Conservation (phyloP, 768 basidiomycete genomes). For the Nevesoporus exiguus region DNA sequence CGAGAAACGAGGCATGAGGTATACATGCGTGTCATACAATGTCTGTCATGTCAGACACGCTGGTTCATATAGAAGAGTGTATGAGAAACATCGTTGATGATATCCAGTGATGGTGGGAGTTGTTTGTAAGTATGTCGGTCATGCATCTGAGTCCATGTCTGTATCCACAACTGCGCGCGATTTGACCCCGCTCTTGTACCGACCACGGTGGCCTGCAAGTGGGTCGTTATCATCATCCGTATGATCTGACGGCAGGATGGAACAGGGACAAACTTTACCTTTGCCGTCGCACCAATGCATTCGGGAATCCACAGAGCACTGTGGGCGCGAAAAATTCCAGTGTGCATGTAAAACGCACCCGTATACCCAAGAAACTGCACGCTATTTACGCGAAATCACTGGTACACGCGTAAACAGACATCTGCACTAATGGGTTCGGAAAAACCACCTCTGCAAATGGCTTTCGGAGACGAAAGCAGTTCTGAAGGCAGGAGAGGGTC, state of each 20-base stretch:
- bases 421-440: too few species aligned
- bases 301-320: too few species aligned
- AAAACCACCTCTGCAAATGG: too few species aligned
- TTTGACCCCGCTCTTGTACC: not conserved
- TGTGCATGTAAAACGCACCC: too few species aligned
- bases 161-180: conserved; percentile 5
- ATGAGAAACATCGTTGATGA: not conserved
- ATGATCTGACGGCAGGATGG: not conserved
- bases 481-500: too few species aligned
- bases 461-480: too few species aligned
- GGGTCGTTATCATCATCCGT: not conserved
- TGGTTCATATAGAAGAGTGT: not conserved
- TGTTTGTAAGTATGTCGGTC: not conserved
- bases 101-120: conserved; percentile 8
- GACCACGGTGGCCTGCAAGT: not conserved
- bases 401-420: too few species aligned
- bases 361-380: too few species aligned
- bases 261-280: conserved; percentile 5
- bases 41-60: not conserved
- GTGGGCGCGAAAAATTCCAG: too few species aligned
- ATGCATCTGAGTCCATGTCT: conserved; percentile 8
- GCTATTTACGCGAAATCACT: too few species aligned
- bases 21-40: not conserved
- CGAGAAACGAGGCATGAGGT: not conserved
- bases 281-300: conserved; percentile 3